A percentile compares a stretch with the other conserved stretches of the same genome.
Evolutionary conservation across 805 yeast species (phyloP).

Genomic region (Schwanniomyces occidentalis): DNA sequence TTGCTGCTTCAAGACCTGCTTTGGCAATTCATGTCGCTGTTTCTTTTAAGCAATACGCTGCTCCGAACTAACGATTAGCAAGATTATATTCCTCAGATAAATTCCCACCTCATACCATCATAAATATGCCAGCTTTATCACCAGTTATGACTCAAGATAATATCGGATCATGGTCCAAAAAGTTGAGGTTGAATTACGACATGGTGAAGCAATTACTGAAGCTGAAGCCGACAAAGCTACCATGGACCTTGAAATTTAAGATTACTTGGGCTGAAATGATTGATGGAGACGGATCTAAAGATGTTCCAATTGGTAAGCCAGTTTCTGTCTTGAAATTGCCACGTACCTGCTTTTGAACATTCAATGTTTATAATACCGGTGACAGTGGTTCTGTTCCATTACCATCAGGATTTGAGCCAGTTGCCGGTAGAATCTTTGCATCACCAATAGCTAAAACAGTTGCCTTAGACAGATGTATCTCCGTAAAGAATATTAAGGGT

Average conservation of each 20-base stretch:
- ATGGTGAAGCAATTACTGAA: slow-evolving; percentile 96
- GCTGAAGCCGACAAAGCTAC: slow-evolving; percentile 97
- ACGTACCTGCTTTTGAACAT: slow-evolving; percentile 83
- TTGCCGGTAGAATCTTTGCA: slow-evolving; percentile 76
- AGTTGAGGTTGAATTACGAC: slow-evolving; percentile 84
- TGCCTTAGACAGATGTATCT: slow-evolving; percentile 89
- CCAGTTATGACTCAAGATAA: slow-evolving; percentile 99
- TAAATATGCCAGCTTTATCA: slow-evolving; percentile 98
- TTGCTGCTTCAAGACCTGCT: slow-evolving; percentile 34
- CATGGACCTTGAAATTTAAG: slow-evolving; percentile 98
- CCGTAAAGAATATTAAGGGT: slow-evolving; percentile 82
- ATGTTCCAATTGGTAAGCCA: slow-evolving; percentile 91
- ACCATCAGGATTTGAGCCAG: slow-evolving; percentile 38
- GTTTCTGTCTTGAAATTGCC: slow-evolving; percentile 89
- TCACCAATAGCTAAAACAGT: slow-evolving; percentile 93
- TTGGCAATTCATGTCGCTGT: slow-evolving; percentile 20
- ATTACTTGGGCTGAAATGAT: slow-evolving; percentile 87
- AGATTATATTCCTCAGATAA: slow-evolving; percentile 44
- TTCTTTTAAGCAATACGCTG: slow-evolving; percentile 16
- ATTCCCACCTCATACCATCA: slow-evolving; percentile 83
- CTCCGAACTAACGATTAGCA: slow-evolving; percentile 29
- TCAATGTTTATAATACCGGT: slow-evolving; percentile 82
- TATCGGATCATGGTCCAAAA: slow-evolving; percentile 86
- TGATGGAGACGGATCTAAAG: slow-evolving; percentile 82
- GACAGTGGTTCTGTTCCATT: slow-evolving; percentile 43